Percentiles rank a stretch among this genome's conserved stretches.
phyloP scores from a whole-genome alignment of 768 basidiomycete genomes.

The Xerocomus potaroensis region DNA sequence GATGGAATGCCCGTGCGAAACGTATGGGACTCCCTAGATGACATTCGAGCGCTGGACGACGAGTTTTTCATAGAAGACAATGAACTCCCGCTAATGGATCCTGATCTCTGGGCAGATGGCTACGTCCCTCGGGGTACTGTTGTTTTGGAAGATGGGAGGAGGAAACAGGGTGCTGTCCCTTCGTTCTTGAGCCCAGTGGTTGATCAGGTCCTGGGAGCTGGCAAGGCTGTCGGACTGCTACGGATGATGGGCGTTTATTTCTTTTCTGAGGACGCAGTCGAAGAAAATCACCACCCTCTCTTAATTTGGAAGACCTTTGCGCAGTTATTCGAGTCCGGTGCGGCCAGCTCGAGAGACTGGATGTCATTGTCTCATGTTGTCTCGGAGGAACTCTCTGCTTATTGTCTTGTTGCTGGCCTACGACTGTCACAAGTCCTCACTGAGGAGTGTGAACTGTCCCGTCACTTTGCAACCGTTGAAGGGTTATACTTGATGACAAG shows the following conservation, averaged over 20 bases:
- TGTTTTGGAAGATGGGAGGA: slow-evolving; percentile 24
- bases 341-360: slow-evolving; percentile 43
- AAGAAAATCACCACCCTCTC: slow-evolving; percentile 28
- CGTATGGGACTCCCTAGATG: slow-evolving; percentile 25
- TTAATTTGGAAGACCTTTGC: slow-evolving; percentile 42
- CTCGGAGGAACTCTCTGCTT: slow-evolving; percentile 58
- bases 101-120: slow-evolving; percentile 77
- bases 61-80: slow-evolving; percentile 82
- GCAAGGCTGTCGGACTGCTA: slow-evolving; percentile 74
- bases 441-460: slow-evolving; percentile 62
- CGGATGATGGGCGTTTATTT: slow-evolving; percentile 44
- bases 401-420: slow-evolving; percentile 49
- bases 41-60: slow-evolving; percentile 42
- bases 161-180: slow-evolving; percentile 40
- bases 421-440: slow-evolving; percentile 54
- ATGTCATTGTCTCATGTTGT: slow-evolving; percentile 59
- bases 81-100: slow-evolving; percentile 58
- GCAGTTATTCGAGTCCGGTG: slow-evolving; percentile 34
- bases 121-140: slow-evolving; percentile 50
- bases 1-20: slow-evolving; percentile 61
- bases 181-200: slow-evolving; percentile 60
- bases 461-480: slow-evolving; percentile 61
- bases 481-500: slow-evolving; percentile 70
- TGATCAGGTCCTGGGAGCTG: slow-evolving; percentile 55
- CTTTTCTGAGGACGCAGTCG: slow-evolving; percentile 9